These are phyloP conservation scores for Daldinia eschscholtzii DNA, from an alignment of 2,329 filamentous ascomycete genomes.

Conservation along the genomic window DNA sequence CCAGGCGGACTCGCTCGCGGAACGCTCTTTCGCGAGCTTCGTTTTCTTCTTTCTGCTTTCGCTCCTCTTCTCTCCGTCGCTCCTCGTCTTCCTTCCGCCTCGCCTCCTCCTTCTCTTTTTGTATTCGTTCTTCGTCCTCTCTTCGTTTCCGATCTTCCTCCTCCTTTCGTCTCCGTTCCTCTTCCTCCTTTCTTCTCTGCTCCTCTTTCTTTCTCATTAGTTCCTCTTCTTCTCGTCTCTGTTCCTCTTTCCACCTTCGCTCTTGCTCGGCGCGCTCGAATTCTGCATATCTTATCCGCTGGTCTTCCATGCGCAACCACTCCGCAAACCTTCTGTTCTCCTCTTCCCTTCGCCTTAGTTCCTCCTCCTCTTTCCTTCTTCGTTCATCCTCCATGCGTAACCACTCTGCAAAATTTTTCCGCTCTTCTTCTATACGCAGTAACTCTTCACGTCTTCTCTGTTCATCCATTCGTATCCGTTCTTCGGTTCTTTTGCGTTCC, in stretches of 20 bases:
- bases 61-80: conserved; percentile 17
- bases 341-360: too few species aligned
- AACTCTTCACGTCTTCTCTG: not conserved
- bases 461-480: not conserved
- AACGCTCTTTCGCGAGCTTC: not conserved
- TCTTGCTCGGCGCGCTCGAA: not conserved
- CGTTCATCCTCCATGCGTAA: not conserved
- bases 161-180: conserved; percentile 8
- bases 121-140: conserved; percentile 1
- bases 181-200: not conserved
- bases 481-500: not conserved
- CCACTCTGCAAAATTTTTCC: too few species aligned
- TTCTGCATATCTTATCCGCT: too few species aligned
- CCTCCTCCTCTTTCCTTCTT: conserved; percentile 5
- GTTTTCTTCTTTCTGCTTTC: conserved; percentile 5
- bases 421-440: not conserved
- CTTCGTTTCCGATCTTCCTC: conserved; percentile 1
- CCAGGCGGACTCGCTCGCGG: not conserved
- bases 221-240: not conserved
- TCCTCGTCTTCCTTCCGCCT: conserved; percentile 9
- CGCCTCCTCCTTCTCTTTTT: conserved; percentile 1
- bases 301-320: too few species aligned
- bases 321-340: too few species aligned
- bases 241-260: not conserved
- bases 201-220: not conserved